A percentile compares a stretch with the other conserved stretches of the same genome.
Evolutionary conservation across 78 protist species (phyloP).

Genomic region (Bodo saltans): DNA sequence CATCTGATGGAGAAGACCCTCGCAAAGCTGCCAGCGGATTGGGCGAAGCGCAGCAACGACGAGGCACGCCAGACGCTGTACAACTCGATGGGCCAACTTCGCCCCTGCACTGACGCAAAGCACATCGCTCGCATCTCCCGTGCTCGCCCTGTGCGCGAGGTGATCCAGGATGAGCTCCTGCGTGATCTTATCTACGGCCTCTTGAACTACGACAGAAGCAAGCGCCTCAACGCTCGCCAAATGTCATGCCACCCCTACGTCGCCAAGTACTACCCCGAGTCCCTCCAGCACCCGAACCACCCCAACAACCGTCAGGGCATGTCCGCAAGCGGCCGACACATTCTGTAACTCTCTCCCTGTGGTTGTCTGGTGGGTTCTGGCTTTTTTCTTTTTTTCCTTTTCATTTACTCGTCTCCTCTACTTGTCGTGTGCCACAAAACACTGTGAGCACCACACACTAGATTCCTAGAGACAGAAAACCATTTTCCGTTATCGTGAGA

Average conservation of each 20-base stretch:
- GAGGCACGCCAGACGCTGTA: too few species aligned
- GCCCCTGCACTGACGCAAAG: neutral
- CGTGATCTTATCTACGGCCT: neutral
- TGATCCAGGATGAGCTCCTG: neutral
- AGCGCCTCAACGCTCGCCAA: neutral
- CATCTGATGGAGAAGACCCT: neutral
- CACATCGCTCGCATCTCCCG: neutral
- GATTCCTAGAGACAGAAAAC: neutral
- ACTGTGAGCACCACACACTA: neutral
- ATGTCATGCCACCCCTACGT: constrained; percentile 21
- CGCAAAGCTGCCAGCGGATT: too few species aligned
- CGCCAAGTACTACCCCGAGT: constrained; percentile 20
- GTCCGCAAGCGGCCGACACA: neutral
- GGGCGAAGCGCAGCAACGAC: too few species aligned
- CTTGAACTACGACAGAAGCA: constrained; percentile 8
- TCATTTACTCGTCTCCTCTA: neutral
- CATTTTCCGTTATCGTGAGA: neutral
- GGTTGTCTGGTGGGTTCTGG: neutral
- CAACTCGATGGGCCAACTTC: neutral
- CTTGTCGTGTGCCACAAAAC: neutral
- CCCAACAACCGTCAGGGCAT: neutral
- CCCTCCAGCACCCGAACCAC: neutral
- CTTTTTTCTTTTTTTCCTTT: neutral
- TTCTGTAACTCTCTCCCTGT: neutral
- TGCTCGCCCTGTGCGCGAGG: neutral